Base-by-base conservation (phyloP, 176 grass and related monocot species). In the Hyparrhenia diplandra region DNA sequence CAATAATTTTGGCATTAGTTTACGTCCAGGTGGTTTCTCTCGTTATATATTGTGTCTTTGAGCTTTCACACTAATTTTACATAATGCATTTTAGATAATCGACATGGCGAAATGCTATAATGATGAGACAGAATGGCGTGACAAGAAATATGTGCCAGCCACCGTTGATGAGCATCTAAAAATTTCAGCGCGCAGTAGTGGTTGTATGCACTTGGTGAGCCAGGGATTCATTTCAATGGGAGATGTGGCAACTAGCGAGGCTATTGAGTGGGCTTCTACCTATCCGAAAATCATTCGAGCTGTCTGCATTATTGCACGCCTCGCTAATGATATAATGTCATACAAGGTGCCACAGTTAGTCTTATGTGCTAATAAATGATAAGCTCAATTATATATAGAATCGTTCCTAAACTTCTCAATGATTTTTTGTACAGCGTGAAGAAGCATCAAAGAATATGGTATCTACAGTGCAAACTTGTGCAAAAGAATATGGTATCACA, bases 121-220 rank as follows among this genome's bases (percentile, higher is more conserved):
- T 17, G 66, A 35, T 5, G 66, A 81, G 57, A 69, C 32, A 0
- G 70, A 64, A 82, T 82, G 80, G 68, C 40, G 80, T 25, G 80
- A 82, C 6, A 29, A 82, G 7, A 21, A 45, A 2, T 82, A 82
- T 18, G 80, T 73, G 13, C 80, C 80, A 34, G 2, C 27, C 1
- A 60, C 43, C 13, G 20, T 82, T 1, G 69, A 82, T 11, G 80
- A 82, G 4, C 80, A 73, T 62, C 69, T 82, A 24, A 59, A 46
- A 8, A 1, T 82, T 62, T 82, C 80, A 25, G 27, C 29, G 41
- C 13, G 39, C 0, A 64, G 40, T 9, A 73, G 55, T 73, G 57
- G 2, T 23, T 73, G 80, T 49, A 82, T 82, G 80, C 80, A 82
- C 5, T 8, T 73, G 10, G 16, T 29, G 9, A 82, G 31, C 8